phyloP scores from a whole-genome alignment of 345 rosid genomes.

The Zanthoxylum bungeanum region DNA sequence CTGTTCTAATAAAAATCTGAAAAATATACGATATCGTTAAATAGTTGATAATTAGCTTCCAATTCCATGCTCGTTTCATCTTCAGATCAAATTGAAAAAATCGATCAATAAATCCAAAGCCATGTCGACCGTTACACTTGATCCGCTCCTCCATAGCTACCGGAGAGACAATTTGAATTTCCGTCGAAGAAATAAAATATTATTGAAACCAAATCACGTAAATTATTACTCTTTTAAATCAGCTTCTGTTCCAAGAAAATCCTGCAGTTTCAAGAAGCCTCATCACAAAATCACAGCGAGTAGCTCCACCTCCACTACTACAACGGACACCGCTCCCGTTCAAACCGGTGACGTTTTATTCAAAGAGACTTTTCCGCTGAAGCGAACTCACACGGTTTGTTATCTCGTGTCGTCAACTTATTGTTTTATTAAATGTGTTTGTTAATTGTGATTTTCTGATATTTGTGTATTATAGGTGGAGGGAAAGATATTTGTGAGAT shows the following conservation, averaged over 20 bases:
- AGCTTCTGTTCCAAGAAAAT: constrained; percentile 24
- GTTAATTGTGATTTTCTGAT: neutral
- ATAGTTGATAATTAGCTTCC: no score
- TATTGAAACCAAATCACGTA: constrained; percentile 15
- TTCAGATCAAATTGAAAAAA: neutral
- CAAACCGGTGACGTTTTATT: constrained; percentile 41
- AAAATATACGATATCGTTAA: no score
- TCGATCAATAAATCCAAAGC: no score
- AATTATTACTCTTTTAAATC: no score
- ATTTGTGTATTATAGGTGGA: constrained; percentile 51
- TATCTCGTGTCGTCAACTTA: neutral
- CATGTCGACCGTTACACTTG: constrained; percentile 48
- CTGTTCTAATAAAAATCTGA: no score
- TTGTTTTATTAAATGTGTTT: neutral
- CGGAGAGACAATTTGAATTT: neutral
- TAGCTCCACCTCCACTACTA: constrained; percentile 29
- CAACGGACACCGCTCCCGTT: no score
- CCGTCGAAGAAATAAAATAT: neutral
- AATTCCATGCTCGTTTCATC: neutral
- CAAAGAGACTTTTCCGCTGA: constrained; percentile 56
- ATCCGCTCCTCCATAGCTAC: constrained; percentile 38
- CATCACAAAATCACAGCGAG: constrained; percentile 28
- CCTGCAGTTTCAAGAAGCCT: constrained; percentile 21
- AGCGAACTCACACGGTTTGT: constrained; percentile 52
- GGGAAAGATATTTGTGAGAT: constrained; percentile 68